These are phyloP conservation scores for Fagus sylvatica DNA, from an alignment of 306 rosid genomes.

Conservation along the genomic window DNA sequence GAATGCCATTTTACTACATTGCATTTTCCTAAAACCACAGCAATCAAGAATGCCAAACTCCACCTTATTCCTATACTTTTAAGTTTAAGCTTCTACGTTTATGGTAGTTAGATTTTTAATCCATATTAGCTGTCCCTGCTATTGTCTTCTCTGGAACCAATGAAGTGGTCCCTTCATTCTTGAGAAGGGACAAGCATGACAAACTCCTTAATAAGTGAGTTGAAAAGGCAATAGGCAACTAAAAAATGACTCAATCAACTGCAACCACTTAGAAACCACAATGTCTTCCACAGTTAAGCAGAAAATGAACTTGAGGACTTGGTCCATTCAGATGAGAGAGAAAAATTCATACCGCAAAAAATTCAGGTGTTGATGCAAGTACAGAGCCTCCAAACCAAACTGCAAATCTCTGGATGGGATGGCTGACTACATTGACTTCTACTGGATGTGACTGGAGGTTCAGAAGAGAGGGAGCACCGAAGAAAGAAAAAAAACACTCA, in stretches of 20 bases:
- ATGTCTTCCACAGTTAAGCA: not conserved
- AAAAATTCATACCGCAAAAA: slow-evolving; percentile 66
- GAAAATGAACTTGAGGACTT: not conserved
- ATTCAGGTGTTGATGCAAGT: slow-evolving; percentile 98
- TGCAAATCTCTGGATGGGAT: slow-evolving; percentile 98
- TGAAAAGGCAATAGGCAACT: not conserved
- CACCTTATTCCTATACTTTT: not conserved
- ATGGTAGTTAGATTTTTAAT: not conserved
- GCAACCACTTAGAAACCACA: not conserved
- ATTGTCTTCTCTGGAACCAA: not conserved
- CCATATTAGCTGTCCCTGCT: not conserved
- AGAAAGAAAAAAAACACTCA: slow-evolving; percentile 8
- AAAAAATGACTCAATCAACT: not conserved
- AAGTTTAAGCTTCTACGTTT: not conserved
- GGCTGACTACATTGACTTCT: slow-evolving; percentile 95
- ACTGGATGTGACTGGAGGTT: slow-evolving; percentile 80
- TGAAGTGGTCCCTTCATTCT: not conserved
- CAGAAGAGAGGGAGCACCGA: slow-evolving; percentile 17
- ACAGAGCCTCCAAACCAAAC: slow-evolving; percentile 99
- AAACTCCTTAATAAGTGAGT: not conserved
- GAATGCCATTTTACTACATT: not conserved
- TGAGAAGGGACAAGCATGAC: not conserved
- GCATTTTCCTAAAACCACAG: not conserved
- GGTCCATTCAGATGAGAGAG: not conserved
- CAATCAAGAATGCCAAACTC: not conserved